Evolutionary conservation across 106 monocot genomes (phyloP), one percentile per base, ranked within the genome.

Genomic region (Platanthera guangdongensis): DNA sequence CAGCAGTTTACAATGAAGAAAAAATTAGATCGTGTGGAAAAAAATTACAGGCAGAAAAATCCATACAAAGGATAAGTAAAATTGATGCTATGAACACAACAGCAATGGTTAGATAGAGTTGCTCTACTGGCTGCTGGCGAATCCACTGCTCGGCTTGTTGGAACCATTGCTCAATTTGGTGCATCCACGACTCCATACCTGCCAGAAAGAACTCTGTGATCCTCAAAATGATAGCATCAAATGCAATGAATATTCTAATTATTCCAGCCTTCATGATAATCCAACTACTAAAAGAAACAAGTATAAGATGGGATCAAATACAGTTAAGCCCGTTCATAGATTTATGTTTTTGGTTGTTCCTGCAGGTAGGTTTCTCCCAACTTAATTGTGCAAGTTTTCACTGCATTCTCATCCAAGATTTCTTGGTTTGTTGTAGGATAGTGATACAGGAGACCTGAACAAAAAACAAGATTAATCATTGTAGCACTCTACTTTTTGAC

Each of bases 121-220:
- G 81, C 71, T 89, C 85, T 7, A 32, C 72, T 18, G 89, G 89
- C 59, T 81, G 86, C 62, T 84, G 81, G 4, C 76, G 76, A 50
- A 82, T 6, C 86, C 86, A 89, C 50, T 73, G 74, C 69, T 86
- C 77, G 22, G 82, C 2, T 13, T 80, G 73, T 4, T 21, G 47
- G 11, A 82, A 15, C 86, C 74, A 82, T 51, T 80, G 64, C 68
- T 83, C 12, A 28, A 18, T 50, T n/a, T 71, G 48, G 18, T 6
- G 8, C 16, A 71, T 14, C 72, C 57, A 57, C 11, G 3, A 48
- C 15, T 75, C 75, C 74, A 22, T 45, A 46, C 13, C 47, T 46
- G 46, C 64, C 3, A 21, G 14, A 39, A 69, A 47, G 46, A 13
- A 46, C 14, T 15, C 46, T 13, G 6, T 14, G 46, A 46, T 12